Evolutionary conservation across 306 rosid genomes (phyloP).

Genomic region (Citrullus mucosospermus): DNA sequence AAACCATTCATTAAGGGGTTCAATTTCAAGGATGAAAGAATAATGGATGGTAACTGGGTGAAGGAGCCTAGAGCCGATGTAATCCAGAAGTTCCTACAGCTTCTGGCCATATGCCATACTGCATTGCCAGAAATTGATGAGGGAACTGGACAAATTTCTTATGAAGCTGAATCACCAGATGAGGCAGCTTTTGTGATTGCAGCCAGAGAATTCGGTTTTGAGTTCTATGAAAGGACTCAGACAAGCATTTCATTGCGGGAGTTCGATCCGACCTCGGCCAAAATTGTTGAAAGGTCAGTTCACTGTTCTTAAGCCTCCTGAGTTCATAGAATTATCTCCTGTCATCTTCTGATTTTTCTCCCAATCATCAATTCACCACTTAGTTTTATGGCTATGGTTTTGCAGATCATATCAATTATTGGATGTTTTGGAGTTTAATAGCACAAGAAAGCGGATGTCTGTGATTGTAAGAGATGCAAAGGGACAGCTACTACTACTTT

Average conservation of each 20-base stretch:
- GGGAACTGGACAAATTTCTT: slow-evolving; percentile 55
- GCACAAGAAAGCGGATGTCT: slow-evolving; percentile 95
- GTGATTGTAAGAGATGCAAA: slow-evolving; percentile 56
- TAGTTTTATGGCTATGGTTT: not conserved
- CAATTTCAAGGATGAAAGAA: slow-evolving; percentile 79
- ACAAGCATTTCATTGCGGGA: slow-evolving; percentile 52
- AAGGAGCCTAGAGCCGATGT: slow-evolving; percentile 50
- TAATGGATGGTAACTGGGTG: slow-evolving; percentile 71
- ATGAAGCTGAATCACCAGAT: slow-evolving; percentile 98
- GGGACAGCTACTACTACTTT: slow-evolving; percentile 58
- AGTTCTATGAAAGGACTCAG: slow-evolving; percentile 69
- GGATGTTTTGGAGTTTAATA: slow-evolving; percentile 70
- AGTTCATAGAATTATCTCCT: too few relatives aligned
- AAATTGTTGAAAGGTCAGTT: slow-evolving; percentile 40
- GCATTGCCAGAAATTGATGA: slow-evolving; percentile 91
- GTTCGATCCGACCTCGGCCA: slow-evolving; percentile 36
- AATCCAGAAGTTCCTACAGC: slow-evolving; percentile 52
- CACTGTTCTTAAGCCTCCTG: not conserved
- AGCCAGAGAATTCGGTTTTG: slow-evolving; percentile 91
- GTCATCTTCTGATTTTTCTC: not conserved
- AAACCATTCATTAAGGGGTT: slow-evolving; percentile 62
- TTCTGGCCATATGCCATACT: slow-evolving; percentile 83
- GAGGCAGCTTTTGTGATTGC: slow-evolving; percentile 98
- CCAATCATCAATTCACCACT: not conserved
- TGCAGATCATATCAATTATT: slow-evolving; percentile 65